Percentiles rank a stretch among this genome's conserved stretches.
Evolutionary conservation across 345 rosid species (phyloP).

Genomic region (Psidium friedrichsthalianum): DNA sequence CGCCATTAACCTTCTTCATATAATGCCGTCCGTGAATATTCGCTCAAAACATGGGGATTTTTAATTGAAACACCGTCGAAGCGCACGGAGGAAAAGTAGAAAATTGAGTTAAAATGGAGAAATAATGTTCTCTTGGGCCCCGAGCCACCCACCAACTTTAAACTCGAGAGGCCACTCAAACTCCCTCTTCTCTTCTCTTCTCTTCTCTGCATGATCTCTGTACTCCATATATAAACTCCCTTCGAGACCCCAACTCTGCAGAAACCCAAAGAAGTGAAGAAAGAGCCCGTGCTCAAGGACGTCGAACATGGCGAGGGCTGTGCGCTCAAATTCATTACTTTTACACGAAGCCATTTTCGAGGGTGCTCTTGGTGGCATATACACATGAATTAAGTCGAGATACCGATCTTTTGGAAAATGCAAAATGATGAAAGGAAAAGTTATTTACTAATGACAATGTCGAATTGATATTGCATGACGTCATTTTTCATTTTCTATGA

Average conservation of each 20-base stretch:
- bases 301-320: background rate
- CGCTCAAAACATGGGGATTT: no score
- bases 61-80: no score
- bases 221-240: background rate
- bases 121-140: no score
- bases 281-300: background rate
- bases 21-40: no score
- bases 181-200: background rate
- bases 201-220: no score
- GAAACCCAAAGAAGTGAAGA: background rate
- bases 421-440: background rate
- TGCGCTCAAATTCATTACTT: background rate
- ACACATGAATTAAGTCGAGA: background rate
- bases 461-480: background rate
- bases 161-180: background rate
- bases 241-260: background rate
- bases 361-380: background rate
- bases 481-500: background rate
- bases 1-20: no score
- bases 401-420: background rate
- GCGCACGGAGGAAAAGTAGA: no score
- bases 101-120: no score
- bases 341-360: background rate
- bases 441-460: background rate
- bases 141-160: no score